Base-by-base conservation (phyloP, 495 filamentous ascomycete genomes). In the Xylaria sp. region DNA sequence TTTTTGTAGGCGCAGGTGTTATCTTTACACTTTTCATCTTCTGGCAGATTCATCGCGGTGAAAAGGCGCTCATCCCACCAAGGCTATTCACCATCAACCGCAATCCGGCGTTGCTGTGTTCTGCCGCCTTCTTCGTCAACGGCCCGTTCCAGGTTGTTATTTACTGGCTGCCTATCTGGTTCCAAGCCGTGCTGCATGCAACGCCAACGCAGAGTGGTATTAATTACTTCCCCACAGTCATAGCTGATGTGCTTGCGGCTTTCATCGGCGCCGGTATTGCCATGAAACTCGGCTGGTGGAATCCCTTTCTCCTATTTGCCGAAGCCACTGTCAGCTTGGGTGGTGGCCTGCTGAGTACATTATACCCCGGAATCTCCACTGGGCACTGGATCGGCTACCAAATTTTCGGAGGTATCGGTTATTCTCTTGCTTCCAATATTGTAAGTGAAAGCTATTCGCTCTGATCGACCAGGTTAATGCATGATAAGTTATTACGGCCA, bases 341-440 rank as follows among this genome's bases (percentile, higher is more conserved):
- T 7, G 84, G 88, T 19, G 92, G 92, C 3, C 82, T 93, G 8
- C 80, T 93, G 57, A 87, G 83, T 6, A 92, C 90, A 0, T 85
- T 92, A 70, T 81, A 84, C 44, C 75, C 82, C 1, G 75, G 85
- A 64, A 88, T 87, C 3, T 75, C 76, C 19, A 77, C 83, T 17
- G 68, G 82, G 3, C 81, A 84, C 41, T 93, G 91, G 91, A 90
- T 92, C 62, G 88, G 87, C n/a, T 93, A 88, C 78, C 90, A 93
- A 72, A 83, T 91, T 63, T 69, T 93, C 17, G 44, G 44, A 3
- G 44, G 44, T n/a, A 46, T 46, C 11, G 44, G 44, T 15, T 46
- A 46, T 46, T 46, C 44, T 46, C 44, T 46, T 46, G 44, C 44
- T 46, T 46, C 44, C 44, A 46, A 46, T 11, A 46, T 46, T 15